Conservation (phyloP, 352 stramenopile genomes). For the Phytophthora colocasiae region DNA sequence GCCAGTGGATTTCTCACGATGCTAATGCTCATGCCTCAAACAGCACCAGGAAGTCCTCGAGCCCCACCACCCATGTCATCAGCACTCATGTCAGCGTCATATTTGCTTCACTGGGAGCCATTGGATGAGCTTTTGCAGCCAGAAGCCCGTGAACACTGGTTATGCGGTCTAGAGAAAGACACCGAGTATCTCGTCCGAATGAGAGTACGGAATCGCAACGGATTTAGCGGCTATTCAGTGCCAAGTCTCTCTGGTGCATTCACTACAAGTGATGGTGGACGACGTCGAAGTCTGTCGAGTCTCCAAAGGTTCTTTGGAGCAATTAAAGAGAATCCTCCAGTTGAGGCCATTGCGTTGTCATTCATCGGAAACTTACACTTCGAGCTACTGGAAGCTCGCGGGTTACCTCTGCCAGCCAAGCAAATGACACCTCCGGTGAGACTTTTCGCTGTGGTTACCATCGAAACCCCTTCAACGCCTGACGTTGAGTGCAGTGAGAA, state of each 20-base stretch:
- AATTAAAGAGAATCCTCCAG: conserved; percentile 31
- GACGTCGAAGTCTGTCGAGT: conserved; percentile 22
- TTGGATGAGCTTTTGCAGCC: conserved; percentile 58
- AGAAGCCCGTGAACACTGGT: conserved; percentile 62
- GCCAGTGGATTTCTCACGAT: conserved; percentile 60
- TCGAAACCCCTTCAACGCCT: conserved; percentile 36
- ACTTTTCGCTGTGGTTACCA: conserved; percentile 37
- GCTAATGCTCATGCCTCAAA: conserved; percentile 53
- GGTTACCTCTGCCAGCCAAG: conserved; percentile 4
- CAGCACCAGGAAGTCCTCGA: conserved; percentile 26
- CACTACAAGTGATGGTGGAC: conserved; percentile 39
- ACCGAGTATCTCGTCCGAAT: conserved; percentile 73
- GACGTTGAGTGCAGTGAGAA: conserved; percentile 10
- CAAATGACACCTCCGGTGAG: conserved; percentile 1
- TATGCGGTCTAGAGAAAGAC: conserved; percentile 57
- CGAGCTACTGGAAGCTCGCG: conserved; percentile 62
- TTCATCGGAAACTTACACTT: conserved; percentile 74
- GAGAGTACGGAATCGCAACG: conserved; percentile 66
- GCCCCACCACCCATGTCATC: conserved; percentile 21
- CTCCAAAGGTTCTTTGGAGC: conserved; percentile 39
- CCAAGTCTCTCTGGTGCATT: conserved; percentile 57
- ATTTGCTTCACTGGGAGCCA: conserved; percentile 63
- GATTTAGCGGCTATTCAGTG: conserved; percentile 63
- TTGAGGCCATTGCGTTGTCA: conserved; percentile 25
- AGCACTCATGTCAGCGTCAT: conserved; percentile 40